Base-by-base conservation (phyloP, 169 alveolate species). In the Plasmodium gaboni region DNA sequence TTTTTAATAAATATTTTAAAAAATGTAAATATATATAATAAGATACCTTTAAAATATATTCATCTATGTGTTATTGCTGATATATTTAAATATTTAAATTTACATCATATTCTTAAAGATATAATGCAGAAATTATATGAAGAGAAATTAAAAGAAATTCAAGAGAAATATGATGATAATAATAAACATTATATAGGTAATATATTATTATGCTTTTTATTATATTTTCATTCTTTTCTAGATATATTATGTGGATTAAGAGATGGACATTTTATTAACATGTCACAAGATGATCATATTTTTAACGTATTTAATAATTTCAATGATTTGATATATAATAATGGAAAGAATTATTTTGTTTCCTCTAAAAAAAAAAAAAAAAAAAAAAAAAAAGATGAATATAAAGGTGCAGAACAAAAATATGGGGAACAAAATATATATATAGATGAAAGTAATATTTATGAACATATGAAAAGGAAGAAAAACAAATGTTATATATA, bases 41-140 rank as follows among this genome's bases (percentile, higher is more conserved):
- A 19, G 9, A 63, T 83, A 10, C 91, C 91, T 46, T 15, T 83
- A 72, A 83, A 83, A 53, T 83, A 83, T 48, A 83, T 83, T 10
- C 91, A 83, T 71, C 61, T 83, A 44, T 83, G 73, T 26, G 70
- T 83, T 28, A 83, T 83, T 42, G 60, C 67, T 2, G 80, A 67
- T 15, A 83, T 83, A 2, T 83, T 83, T 68, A 67, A 48, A 42
- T 17, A 26, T 63, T 71, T 83, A 32, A 83, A 83, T 10, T 83
- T 83, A 48, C 68, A 83, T 46, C 83, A 68, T 60, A 57, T 83
- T 15, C 13, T 83, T 46, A 42, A 6, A 83, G 57, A 67, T 19
- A 68, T 71, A 38, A 15, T 83, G 32, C 68, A 67, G 59, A 68
- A 67, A 6, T 19, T 83, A 48, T 83, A 68, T 83, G 83, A 68